Base-by-base conservation (phyloP, 2,329 filamentous ascomycete genomes). In the Aspergillus phoenicis region DNA sequence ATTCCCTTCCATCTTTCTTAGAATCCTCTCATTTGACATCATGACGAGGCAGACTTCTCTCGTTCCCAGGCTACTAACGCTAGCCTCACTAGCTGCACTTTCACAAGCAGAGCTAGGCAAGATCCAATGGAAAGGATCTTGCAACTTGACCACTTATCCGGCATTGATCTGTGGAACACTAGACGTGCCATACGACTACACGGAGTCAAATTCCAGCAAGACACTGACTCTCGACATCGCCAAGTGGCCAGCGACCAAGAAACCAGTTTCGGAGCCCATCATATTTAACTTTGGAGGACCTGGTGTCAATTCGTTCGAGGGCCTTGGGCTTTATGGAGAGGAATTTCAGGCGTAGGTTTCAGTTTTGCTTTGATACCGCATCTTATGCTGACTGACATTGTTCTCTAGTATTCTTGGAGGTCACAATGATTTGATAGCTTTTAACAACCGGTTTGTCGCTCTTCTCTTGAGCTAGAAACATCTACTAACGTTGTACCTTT, bases 161-260 rank as follows among this genome's bases (percentile, higher is more conserved):
- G 10, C 17, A 24, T 24, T 45, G 41, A 13, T 45, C 20, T 63
- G 61, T 33, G 61, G 54, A n/a, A 55, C 58, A 20, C 45, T 61
- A 8, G 61, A 63, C 3, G 61, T 63, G 28, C 61, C 61, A 4
- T 55, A 58, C 17, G 61, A 63, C 51, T 63, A 63, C 24, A 61
- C 54, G 8, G 56, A 57, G n/a, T 56, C 20, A 1, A 24, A 47
- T 3, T 51, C 33, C 45, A 61, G 24, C 8, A 52, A 63, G 26
- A 61, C 56, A 2, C 30, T 63, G 11, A 57, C 45, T 6, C 61
- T 61, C 3, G 41, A 61, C 26, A 49, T 63, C 4, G 17, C 53
- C 17, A 61, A 61, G 38, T 59, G 49, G n/a, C 58, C 61, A 15
- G 58, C 61, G 3, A 56, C 61, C 17, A 39, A 61, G 49, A 33